These are phyloP conservation scores for Corylus americana DNA, from an alignment of 306 rosid genomes.

Conservation along the genomic window DNA sequence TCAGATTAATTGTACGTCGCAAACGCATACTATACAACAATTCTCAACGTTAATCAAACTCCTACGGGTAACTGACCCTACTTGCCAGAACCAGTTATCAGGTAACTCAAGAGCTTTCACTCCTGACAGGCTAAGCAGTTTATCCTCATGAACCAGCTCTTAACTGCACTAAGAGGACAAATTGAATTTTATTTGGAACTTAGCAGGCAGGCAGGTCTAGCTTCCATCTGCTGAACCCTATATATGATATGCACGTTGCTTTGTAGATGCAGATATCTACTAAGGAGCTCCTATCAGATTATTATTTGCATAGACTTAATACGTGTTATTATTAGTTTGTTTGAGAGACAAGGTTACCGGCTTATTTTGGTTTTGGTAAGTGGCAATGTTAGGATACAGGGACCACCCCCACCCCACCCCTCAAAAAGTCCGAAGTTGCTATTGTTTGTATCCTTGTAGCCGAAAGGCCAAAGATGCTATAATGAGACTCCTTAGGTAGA, in stretches of 20 bases:
- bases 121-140: too few relatives aligned
- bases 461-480: not conserved
- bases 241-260: not conserved
- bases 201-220: not conserved
- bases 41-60: too few relatives aligned
- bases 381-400: not conserved
- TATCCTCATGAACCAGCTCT: too few relatives aligned
- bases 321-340: not conserved
- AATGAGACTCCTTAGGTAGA: not conserved
- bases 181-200: not conserved
- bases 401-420: not conserved
- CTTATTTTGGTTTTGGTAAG: conserved; percentile 4
- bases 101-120: too few relatives aligned
- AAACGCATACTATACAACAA: too few relatives aligned
- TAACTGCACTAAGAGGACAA: not conserved
- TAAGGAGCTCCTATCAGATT: not conserved
- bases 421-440: not conserved
- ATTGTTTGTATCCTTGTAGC: not conserved
- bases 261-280: not conserved
- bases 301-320: not conserved
- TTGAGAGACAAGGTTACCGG: not conserved
- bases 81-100: too few relatives aligned
- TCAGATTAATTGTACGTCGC: too few relatives aligned
- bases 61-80: too few relatives aligned
- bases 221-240: not conserved